Percentiles rank a stretch among this genome's conserved stretches.
These are phyloP conservation scores for Aegle marmelos DNA, from an alignment of 345 rosid species.

Conservation along the genomic window DNA sequence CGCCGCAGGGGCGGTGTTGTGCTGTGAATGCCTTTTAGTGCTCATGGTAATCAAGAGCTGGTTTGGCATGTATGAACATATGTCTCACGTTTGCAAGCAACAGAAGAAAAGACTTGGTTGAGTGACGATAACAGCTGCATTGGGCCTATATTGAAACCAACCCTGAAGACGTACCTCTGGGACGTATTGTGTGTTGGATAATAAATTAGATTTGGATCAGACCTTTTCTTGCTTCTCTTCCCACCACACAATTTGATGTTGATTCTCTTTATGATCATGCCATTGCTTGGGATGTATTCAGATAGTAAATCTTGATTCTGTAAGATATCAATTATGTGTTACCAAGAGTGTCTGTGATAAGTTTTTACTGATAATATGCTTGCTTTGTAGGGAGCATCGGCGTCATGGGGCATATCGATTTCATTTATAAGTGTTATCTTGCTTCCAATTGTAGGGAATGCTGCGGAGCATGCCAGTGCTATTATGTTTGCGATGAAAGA, in stretches of 20 bases:
- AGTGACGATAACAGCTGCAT: not conserved
- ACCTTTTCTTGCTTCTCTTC: not conserved
- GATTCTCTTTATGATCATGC: not conserved
- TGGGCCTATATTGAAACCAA: not conserved
- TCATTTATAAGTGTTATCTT: slow-evolving; percentile 53
- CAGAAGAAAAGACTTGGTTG: not conserved
- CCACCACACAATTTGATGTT: not conserved
- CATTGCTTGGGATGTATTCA: no score
- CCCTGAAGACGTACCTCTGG: not conserved
- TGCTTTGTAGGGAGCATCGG: slow-evolving; percentile 48
- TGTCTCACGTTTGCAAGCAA: not conserved
- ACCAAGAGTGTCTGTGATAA: slow-evolving; percentile 1
- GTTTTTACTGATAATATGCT: slow-evolving; percentile 5
- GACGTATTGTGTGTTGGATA: not conserved
- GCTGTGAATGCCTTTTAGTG: not conserved
- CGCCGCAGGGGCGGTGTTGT: no score
- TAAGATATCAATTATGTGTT: not conserved
- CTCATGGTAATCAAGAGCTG: not conserved
- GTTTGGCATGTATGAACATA: not conserved
- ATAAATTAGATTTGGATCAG: not conserved
- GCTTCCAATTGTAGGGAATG: slow-evolving; percentile 57
- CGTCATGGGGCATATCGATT: slow-evolving; percentile 36
- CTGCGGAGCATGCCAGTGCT: slow-evolving; percentile 60
- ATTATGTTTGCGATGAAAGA: slow-evolving; percentile 58
- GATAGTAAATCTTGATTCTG: not conserved